Evolutionary conservation across 441 rosid species (phyloP).

Genomic region (Pelargonium australe): DNA sequence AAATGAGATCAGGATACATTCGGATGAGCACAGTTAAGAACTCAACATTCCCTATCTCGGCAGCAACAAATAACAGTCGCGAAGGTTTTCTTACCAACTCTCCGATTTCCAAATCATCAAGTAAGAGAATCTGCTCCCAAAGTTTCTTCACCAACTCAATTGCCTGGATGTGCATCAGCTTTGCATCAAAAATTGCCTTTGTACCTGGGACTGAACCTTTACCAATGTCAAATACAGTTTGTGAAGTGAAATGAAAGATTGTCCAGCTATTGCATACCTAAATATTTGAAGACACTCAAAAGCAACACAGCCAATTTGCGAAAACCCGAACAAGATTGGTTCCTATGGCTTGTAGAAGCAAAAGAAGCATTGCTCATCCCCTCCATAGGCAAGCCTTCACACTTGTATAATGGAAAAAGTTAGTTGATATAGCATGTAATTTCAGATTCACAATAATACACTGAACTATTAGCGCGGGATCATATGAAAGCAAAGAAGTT

Average conservation of each 20-base stretch:
- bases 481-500: neutral
- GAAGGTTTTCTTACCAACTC: slow-evolving; percentile 17
- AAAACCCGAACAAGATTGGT: too few relatives aligned
- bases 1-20: slow-evolving; percentile 29
- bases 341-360: too few relatives aligned
- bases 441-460: too few relatives aligned
- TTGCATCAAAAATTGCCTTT: slow-evolving; percentile 18
- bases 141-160: slow-evolving; percentile 24
- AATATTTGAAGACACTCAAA: too few relatives aligned
- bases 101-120: slow-evolving; percentile 21
- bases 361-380: neutral
- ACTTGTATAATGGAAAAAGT: neutral
- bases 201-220: slow-evolving; percentile 27
- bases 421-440: neutral
- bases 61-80: slow-evolving; percentile 21
- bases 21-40: slow-evolving; percentile 20
- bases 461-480: too few relatives aligned
- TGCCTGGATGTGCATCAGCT: slow-evolving; percentile 26
- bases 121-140: slow-evolving; percentile 20
- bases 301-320: too few relatives aligned
- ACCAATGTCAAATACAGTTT: neutral
- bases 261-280: too few relatives aligned
- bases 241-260: neutral
- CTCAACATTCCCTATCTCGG: slow-evolving; percentile 25
- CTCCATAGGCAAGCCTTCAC: slow-evolving; percentile 1